These are phyloP conservation scores for Cyamopsis tetragonoloba DNA, from an alignment of 306 rosid genomes.

Conservation along the genomic window DNA sequence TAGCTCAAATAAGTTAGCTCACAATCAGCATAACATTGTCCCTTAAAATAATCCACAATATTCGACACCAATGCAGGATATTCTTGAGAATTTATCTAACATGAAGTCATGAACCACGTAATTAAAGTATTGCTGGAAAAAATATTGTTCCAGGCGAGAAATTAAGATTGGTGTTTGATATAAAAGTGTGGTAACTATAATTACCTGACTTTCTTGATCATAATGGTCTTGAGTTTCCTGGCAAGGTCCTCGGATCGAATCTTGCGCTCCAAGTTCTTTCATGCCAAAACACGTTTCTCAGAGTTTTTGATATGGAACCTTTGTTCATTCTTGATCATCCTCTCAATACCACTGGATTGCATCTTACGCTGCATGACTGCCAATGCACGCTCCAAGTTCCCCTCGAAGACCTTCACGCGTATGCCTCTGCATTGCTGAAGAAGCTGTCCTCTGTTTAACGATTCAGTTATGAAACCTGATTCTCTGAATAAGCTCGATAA, in stretches of 20 bases:
- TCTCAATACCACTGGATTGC: slow-evolving; percentile 83
- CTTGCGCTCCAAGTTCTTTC: slow-evolving; percentile 55
- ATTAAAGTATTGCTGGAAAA: no score
- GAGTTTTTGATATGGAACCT: slow-evolving; percentile 81
- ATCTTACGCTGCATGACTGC: slow-evolving; percentile 64
- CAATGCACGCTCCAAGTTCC: slow-evolving; percentile 68
- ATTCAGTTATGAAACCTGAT: slow-evolving; percentile 26
- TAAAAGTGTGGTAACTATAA: not conserved
- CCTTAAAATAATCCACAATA: no score
- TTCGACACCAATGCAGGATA: not conserved
- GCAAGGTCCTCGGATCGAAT: slow-evolving; percentile 69
- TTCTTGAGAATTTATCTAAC: slow-evolving; percentile 1
- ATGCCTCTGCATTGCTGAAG: slow-evolving; percentile 78
- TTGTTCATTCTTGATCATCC: slow-evolving; percentile 66
- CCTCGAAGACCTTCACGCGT: slow-evolving; percentile 59
- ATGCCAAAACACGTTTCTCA: slow-evolving; percentile 78
- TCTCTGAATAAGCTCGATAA: slow-evolving; percentile 36
- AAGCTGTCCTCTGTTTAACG: slow-evolving; percentile 29
- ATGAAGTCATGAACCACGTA: no score
- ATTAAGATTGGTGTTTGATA: not conserved
- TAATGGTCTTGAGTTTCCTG: slow-evolving; percentile 68
- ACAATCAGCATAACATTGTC: no score
- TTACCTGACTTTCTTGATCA: slow-evolving; percentile 90
- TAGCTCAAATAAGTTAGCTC: no score
- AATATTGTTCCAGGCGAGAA: not conserved